A percentile compares a stretch with the other conserved stretches of the same genome.
phyloP scores from a whole-genome alignment of 169 alveolate species.

The Eimeria tenella region DNA sequence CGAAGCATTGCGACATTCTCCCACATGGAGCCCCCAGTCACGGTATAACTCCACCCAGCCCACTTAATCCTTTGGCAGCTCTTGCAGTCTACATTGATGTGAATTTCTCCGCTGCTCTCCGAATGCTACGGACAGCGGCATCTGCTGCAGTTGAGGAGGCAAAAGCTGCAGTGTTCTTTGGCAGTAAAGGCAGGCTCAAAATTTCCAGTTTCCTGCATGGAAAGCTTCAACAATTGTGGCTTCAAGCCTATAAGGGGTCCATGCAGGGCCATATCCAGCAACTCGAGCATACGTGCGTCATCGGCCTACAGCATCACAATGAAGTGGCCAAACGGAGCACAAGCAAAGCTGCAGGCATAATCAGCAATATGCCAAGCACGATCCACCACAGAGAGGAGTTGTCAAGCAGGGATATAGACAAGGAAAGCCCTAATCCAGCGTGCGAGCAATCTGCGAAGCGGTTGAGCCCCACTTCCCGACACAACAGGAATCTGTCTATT shows the following conservation, averaged over 20 bases:
- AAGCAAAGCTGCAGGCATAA: constrained; percentile 2
- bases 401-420: background rate
- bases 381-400: background rate
- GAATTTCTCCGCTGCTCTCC: constrained; percentile 13
- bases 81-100: constrained; percentile 57
- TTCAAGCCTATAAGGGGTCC: background rate
- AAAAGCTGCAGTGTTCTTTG: background rate
- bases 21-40: background rate
- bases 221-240: constrained; percentile 29
- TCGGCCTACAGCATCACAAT: constrained; percentile 2
- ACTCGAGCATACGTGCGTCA: background rate
- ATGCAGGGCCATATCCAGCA: background rate
- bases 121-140: constrained; percentile 60
- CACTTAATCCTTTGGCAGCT: constrained; percentile 28
- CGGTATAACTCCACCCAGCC: background rate
- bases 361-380: background rate
- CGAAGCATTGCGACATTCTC: too few relatives aligned
- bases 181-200: constrained; percentile 41
- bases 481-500: background rate
- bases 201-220: constrained; percentile 2
- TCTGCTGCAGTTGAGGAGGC: constrained; percentile 54
- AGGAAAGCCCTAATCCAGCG: background rate
- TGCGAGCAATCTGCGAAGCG: background rate
- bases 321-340: background rate
- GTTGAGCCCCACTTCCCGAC: background rate